A percentile compares a stretch with the other conserved stretches of the same genome.
These are phyloP conservation scores for Trifolium dubium DNA, from an alignment of 306 rosid species.

Conservation along the genomic window DNA sequence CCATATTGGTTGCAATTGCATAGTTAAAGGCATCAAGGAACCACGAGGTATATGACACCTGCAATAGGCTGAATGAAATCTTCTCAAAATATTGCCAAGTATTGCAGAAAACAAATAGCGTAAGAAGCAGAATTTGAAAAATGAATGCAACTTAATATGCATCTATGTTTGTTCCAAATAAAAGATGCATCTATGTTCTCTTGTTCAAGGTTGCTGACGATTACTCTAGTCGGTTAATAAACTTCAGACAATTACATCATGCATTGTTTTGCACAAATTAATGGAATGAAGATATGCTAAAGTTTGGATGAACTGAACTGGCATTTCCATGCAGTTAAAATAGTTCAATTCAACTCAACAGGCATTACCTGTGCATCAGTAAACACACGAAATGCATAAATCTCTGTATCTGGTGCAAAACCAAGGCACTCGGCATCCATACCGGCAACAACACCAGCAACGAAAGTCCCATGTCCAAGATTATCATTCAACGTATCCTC, in stretches of 20 bases:
- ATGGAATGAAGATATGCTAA: slow-evolving; percentile 15
- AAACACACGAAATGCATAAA: slow-evolving; percentile 97
- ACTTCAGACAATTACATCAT: slow-evolving; percentile 18
- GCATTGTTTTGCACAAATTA: slow-evolving; percentile 8
- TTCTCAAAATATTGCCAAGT: slow-evolving; percentile 71
- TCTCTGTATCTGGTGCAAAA: slow-evolving; percentile 97
- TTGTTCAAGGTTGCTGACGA: slow-evolving; percentile 16
- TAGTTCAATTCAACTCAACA: slow-evolving; percentile 37
- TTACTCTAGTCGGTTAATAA: slow-evolving; percentile 7
- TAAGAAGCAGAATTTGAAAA: slow-evolving; percentile 1
- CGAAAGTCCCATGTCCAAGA: slow-evolving; percentile 98
- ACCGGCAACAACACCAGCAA: slow-evolving; percentile 97
- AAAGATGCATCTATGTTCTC: slow-evolving; percentile 19
- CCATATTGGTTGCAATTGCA: slow-evolving; percentile 94
- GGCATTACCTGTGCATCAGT: slow-evolving; percentile 99
- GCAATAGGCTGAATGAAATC: slow-evolving; percentile 90
- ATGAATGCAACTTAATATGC: slow-evolving; percentile 17
- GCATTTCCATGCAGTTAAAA: slow-evolving; percentile 21
- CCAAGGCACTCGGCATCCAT: slow-evolving; percentile 88
- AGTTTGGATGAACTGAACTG: slow-evolving; percentile 15
- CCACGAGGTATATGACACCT: slow-evolving; percentile 99
- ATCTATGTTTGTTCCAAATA: background rate
- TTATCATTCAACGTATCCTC: slow-evolving; percentile 93
- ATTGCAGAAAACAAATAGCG: slow-evolving; percentile 39
- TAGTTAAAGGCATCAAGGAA: slow-evolving; percentile 99